Evolutionary conservation across 2,329 filamentous ascomycete species (phyloP).

Genomic region (Blastomyces emzantsi): DNA sequence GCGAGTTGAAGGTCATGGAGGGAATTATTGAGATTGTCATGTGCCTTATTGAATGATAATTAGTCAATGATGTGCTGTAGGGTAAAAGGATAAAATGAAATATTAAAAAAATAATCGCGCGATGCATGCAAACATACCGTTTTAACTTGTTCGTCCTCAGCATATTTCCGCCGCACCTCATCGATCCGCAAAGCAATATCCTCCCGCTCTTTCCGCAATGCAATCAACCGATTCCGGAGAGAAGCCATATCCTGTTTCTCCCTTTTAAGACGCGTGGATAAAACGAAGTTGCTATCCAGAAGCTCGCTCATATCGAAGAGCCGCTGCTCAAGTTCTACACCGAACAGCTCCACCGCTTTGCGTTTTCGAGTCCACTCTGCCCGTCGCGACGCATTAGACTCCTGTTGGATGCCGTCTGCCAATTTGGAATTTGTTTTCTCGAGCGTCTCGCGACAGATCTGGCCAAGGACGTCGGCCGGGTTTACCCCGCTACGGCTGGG

Average conservation of each 20-base stretch:
- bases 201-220: conserved; percentile 41
- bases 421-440: conserved; percentile 39
- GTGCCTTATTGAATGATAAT: conserved; percentile 22
- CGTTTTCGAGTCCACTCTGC: conserved; percentile 37
- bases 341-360: conserved; percentile 42
- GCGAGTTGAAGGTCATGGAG: conserved; percentile 35
- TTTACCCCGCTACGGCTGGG: conserved; percentile 37
- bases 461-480: conserved; percentile 43
- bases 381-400: conserved; percentile 31
- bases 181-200: conserved; percentile 44
- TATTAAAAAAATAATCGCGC: background rate
- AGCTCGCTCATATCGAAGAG: conserved; percentile 45
- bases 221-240: conserved; percentile 40
- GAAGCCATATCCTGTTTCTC: conserved; percentile 39
- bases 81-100: background rate
- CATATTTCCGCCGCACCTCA: conserved; percentile 36
- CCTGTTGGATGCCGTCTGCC: conserved; percentile 33
- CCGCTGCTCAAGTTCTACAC: conserved; percentile 40
- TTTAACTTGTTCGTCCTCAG: conserved; percentile 30
- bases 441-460: conserved; percentile 44
- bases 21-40: conserved; percentile 35
- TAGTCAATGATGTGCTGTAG: background rate
- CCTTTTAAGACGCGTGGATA: conserved; percentile 38
- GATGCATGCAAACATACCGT: conserved; percentile 22
- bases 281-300: conserved; percentile 42